Conservation (phyloP, 345 rosid species). For the Microcos paniculata region DNA sequence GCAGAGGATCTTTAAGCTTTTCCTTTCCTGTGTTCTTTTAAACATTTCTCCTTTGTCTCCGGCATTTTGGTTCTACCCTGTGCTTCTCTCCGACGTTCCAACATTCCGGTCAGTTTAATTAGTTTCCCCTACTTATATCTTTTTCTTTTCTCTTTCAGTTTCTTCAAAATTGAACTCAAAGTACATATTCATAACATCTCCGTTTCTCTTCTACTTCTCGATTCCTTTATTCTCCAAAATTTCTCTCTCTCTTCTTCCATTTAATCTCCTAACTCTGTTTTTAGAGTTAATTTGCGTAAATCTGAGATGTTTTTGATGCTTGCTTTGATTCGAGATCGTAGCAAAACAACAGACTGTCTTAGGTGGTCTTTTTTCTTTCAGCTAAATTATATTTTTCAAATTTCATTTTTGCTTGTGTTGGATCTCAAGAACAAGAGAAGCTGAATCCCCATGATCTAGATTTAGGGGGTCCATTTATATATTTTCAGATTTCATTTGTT, state of each 20-base stretch:
- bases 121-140: neutral
- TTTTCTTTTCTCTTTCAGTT: neutral
- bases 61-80: neutral
- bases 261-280: neutral
- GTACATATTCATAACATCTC: neutral
- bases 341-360: neutral
- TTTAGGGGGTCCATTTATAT: neutral
- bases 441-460: neutral
- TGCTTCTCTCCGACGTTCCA: neutral
- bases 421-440: constrained; percentile 6
- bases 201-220: neutral
- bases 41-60: neutral
- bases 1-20: neutral
- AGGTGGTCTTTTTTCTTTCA: neutral
- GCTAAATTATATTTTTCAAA: neutral
- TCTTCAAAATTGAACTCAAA: neutral
- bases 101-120: constrained; percentile 8
- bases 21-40: neutral
- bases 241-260: neutral
- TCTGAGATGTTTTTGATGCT: neutral
- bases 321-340: neutral
- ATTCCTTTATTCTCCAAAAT: neutral
- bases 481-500: neutral
- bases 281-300: neutral
- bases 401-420: neutral